Conservation (phyloP, 257 asterid genomes). For the Solanum pinnatisectum region DNA sequence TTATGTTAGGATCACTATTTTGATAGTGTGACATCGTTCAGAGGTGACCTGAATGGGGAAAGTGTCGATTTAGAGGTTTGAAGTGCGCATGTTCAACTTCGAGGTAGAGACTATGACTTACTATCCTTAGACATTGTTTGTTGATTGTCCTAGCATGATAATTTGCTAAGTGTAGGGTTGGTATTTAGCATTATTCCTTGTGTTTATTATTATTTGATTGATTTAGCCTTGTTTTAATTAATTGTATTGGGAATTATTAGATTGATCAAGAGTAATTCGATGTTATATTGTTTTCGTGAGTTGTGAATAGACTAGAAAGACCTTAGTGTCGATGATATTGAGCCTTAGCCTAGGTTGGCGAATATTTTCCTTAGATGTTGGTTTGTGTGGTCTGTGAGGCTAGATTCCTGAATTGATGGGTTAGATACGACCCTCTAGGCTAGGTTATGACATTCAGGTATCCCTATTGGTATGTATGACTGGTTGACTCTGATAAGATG, state of each 20-base stretch:
- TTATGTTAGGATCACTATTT: neutral
- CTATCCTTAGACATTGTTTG: neutral
- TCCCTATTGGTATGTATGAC: neutral
- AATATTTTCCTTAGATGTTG: neutral
- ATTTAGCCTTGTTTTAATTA: neutral
- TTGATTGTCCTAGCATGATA: neutral
- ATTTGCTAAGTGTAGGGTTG: too few relatives aligned
- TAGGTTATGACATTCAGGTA: neutral
- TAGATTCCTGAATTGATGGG: too few relatives aligned
- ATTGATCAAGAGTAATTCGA: neutral
- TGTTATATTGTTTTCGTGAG: neutral
- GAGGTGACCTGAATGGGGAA: neutral
- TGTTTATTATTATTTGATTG: neutral
- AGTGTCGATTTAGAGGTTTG: neutral
- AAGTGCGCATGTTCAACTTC: neutral
- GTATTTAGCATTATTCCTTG: neutral
- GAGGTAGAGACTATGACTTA: neutral
- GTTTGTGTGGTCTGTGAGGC: too few relatives aligned
- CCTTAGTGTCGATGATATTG: neutral
- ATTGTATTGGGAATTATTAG: neutral
- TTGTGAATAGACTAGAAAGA: neutral
- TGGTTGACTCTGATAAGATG: neutral
- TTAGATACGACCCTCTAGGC: neutral
- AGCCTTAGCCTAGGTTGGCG: neutral
- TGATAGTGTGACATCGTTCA: neutral